A percentile compares a stretch with the other conserved stretches of the same genome.
These are phyloP conservation scores for Lactarius vividus DNA, from an alignment of 768 basidiomycete genomes.

Conservation along the genomic window DNA sequence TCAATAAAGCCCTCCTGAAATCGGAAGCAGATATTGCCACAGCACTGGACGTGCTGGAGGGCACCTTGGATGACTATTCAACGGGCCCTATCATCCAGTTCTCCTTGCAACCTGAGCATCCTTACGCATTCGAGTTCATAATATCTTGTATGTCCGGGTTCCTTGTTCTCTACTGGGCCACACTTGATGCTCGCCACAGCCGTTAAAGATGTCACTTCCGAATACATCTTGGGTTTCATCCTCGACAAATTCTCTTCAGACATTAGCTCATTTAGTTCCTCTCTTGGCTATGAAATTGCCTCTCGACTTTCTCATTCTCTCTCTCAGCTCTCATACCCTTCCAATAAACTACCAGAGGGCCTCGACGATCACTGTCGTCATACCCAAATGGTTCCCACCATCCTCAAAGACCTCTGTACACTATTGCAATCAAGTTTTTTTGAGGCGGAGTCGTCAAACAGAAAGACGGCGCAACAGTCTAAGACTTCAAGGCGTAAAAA, in stretches of 20 bases:
- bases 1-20: conserved; percentile 1
- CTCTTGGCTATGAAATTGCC: conserved; percentile 7
- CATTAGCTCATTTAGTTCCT: not conserved
- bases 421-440: conserved; percentile 3
- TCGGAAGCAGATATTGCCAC: conserved; percentile 5
- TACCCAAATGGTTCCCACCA: not conserved
- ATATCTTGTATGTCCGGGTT: not conserved
- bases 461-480: not conserved
- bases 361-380: not conserved
- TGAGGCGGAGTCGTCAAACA: not conserved
- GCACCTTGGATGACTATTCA: conserved; percentile 8
- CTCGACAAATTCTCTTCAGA: conserved; percentile 3
- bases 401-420: conserved; percentile 6
- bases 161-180: too few relatives aligned
- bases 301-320: conserved; percentile 10
- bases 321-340: conserved; percentile 4
- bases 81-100: conserved; percentile 10
- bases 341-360: not conserved
- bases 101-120: conserved; percentile 3
- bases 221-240: not conserved
- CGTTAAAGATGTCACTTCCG: not conserved
- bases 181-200: conserved; percentile 10
- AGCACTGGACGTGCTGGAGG: conserved; percentile 13
- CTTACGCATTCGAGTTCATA: conserved; percentile 19
- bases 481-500: not conserved